Conservation (phyloP, 2,329 filamentous ascomycete species). For the Blastomyces parvus region DNA sequence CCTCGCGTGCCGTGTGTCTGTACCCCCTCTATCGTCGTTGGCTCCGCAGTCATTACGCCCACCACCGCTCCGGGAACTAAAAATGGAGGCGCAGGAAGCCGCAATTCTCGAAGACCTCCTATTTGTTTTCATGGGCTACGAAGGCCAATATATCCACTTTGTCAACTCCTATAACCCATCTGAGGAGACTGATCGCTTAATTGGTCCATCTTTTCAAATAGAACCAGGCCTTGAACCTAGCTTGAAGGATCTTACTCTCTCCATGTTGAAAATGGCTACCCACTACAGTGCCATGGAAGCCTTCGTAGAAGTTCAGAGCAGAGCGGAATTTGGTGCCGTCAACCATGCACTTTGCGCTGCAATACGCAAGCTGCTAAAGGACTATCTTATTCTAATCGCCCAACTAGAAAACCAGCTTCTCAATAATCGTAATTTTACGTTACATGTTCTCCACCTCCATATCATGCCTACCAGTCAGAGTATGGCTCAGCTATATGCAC, state of each 20-base stretch:
- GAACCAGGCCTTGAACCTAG: conserved; percentile 81
- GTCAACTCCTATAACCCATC: conserved; percentile 70
- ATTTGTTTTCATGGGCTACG: conserved; percentile 95
- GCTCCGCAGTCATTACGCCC: conserved; percentile 62
- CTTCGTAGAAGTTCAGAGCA: conserved; percentile 88
- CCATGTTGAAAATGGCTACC: conserved; percentile 88
- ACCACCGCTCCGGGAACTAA: conserved; percentile 57
- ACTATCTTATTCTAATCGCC: conserved; percentile 85
- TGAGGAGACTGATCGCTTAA: conserved; percentile 76
- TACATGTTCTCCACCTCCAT: conserved; percentile 88
- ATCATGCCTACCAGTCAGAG: conserved; percentile 84
- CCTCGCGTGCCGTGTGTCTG: conserved; percentile 57
- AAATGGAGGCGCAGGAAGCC: conserved; percentile 72
- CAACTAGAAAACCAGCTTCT: conserved; percentile 90
- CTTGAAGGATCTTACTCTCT: conserved; percentile 72
- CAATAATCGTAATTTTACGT: conserved; percentile 77
- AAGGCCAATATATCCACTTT: conserved; percentile 94
- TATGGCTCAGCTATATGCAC: conserved; percentile 77
- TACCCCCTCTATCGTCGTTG: conserved; percentile 53
- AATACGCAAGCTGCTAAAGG: conserved; percentile 80
- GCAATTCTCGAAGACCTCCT: conserved; percentile 82
- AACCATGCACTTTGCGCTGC: conserved; percentile 96
- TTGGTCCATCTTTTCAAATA: conserved; percentile 72
- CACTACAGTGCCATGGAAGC: conserved; percentile 86
- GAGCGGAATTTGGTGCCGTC: conserved; percentile 85